These are phyloP conservation scores for Capsella rubella DNA, from an alignment of 441 rosid species.

Conservation along the genomic window DNA sequence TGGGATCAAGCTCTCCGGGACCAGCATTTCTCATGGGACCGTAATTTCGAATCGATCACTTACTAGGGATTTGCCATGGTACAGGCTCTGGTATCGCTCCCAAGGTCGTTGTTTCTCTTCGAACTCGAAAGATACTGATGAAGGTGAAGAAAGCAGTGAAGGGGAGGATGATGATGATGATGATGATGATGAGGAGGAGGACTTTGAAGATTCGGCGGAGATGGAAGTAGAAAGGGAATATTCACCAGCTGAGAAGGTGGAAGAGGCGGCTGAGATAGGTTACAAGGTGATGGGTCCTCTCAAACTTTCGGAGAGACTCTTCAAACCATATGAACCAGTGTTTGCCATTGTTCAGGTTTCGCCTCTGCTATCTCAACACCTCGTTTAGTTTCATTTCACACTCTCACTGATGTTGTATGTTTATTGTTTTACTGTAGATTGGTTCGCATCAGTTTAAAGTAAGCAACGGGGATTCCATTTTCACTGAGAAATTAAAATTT, in stretches of 20 bases:
- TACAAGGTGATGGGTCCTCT: slow-evolving; percentile 79
- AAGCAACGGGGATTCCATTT: slow-evolving; percentile 85
- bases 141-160: slow-evolving; percentile 48
- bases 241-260: slow-evolving; percentile 72
- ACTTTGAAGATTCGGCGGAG: slow-evolving; percentile 34
- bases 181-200: slow-evolving; percentile 34
- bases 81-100: slow-evolving; percentile 39
- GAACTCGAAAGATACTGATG: slow-evolving; percentile 34
- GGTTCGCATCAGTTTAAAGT: slow-evolving; percentile 97
- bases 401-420: neutral
- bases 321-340: slow-evolving; percentile 76
- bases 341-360: slow-evolving; percentile 91
- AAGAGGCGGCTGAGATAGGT: slow-evolving; percentile 79
- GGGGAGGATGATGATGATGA: slow-evolving; percentile 44
- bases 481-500: slow-evolving; percentile 82
- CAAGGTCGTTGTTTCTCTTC: slow-evolving; percentile 60
- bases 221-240: slow-evolving; percentile 54
- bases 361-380: slow-evolving; percentile 17
- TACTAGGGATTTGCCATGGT: slow-evolving; percentile 25
- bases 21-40: slow-evolving; percentile 28
- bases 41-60: slow-evolving; percentile 26
- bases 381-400: slow-evolving; percentile 17
- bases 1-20: neutral
- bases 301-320: slow-evolving; percentile 58
- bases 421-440: slow-evolving; percentile 50